A percentile compares a stretch with the other conserved stretches of the same genome.
These are phyloP conservation scores for Zygosaccharomyces bailii DNA, from an alignment of 805 yeast species.

Conservation along the genomic window DNA sequence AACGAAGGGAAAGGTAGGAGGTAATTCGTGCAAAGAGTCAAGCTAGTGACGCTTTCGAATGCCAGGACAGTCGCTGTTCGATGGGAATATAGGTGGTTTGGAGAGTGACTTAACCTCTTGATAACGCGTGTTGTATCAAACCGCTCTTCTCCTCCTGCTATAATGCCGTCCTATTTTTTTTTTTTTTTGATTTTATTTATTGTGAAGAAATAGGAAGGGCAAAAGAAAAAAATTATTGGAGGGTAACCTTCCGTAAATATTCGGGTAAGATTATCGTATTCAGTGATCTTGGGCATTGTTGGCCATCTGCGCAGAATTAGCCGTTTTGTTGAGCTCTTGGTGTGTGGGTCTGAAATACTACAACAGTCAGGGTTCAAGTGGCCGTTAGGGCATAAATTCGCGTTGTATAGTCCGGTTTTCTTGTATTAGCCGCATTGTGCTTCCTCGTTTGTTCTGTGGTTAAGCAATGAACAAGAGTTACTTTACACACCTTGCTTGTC, in stretches of 20 bases:
- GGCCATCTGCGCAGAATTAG: too few relatives aligned
- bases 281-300: too few relatives aligned
- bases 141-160: not conserved
- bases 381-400: not conserved
- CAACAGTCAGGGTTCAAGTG: too few relatives aligned
- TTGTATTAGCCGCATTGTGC: too few relatives aligned
- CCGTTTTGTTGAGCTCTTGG: too few relatives aligned
- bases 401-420: too few relatives aligned
- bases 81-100: not conserved
- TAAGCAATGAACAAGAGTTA: too few relatives aligned
- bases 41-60: not conserved
- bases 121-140: not conserved
- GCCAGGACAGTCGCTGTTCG: not conserved
- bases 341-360: too few relatives aligned
- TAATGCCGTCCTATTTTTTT: not conserved
- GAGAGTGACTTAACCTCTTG: not conserved
- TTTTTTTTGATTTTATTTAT: not conserved
- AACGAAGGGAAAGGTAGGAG: constrained; percentile 1
- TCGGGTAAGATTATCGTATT: not conserved
- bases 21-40: not conserved
- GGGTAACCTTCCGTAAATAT: not conserved
- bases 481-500: too few relatives aligned
- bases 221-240: not conserved
- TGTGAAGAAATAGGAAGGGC: not conserved
- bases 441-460: too few relatives aligned